A percentile compares a stretch with the other conserved stretches of the same genome.
Conservation (phyloP, 1,284 basidiomycete species). For the Puccinia sorghi region DNA sequence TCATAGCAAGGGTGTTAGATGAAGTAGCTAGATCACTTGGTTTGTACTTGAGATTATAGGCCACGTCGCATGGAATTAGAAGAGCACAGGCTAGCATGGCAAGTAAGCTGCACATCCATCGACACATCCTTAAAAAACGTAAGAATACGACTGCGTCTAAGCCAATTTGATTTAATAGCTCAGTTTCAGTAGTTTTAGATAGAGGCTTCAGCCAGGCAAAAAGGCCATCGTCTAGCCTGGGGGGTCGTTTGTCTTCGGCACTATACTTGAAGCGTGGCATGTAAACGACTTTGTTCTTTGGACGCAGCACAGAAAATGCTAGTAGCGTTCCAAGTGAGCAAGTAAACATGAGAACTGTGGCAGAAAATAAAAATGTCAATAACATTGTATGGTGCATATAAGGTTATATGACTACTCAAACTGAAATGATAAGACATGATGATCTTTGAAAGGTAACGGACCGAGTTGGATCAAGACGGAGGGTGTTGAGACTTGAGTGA, state of each 20-base stretch:
- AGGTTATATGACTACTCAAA: not conserved
- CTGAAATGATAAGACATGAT: not conserved
- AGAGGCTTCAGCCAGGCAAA: slow-evolving; percentile 75
- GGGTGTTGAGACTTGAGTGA: slow-evolving; percentile 29
- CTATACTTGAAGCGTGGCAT: slow-evolving; percentile 52
- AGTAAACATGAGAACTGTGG: slow-evolving; percentile 26
- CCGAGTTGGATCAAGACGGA: slow-evolving; percentile 44
- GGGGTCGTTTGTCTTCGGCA: slow-evolving; percentile 23
- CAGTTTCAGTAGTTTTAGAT: slow-evolving; percentile 76
- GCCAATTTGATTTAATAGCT: slow-evolving; percentile 82
- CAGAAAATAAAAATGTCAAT: not conserved
- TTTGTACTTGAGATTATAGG: slow-evolving; percentile 21
- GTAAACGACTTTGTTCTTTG: slow-evolving; percentile 67
- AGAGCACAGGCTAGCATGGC: slow-evolving; percentile 70
- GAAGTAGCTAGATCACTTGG: slow-evolving; percentile 48
- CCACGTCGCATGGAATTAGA: slow-evolving; percentile 67
- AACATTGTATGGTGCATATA: not conserved
- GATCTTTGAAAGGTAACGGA: not conserved
- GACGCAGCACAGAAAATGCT: slow-evolving; percentile 74
- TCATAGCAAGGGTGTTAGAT: slow-evolving; percentile 45
- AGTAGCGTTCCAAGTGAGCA: slow-evolving; percentile 64
- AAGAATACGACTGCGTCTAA: slow-evolving; percentile 91
- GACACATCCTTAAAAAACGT: slow-evolving; percentile 83
- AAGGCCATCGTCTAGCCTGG: slow-evolving; percentile 49
- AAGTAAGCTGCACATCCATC: slow-evolving; percentile 72